phyloP scores from a whole-genome alignment of 352 stramenopile species.

The Phytophthora constricta region DNA sequence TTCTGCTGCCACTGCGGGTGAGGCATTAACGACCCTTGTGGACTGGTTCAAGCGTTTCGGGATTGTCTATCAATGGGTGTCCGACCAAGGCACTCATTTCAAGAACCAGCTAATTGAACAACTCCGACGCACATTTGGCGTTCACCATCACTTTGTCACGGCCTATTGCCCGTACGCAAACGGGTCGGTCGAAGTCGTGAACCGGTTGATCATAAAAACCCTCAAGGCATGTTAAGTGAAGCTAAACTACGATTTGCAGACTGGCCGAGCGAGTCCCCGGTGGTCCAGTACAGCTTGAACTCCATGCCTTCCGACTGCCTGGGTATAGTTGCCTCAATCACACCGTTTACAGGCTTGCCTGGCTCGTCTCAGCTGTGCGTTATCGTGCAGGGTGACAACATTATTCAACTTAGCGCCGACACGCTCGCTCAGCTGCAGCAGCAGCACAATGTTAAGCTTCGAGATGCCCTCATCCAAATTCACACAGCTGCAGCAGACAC shows the following conservation, averaged over 20 bases:
- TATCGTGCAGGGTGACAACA: neutral
- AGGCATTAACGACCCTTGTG: too few species aligned
- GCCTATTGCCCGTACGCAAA: conserved; percentile 44
- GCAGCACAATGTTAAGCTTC: neutral
- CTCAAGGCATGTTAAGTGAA: too few species aligned
- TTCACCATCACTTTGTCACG: conserved; percentile 34
- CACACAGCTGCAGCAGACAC: neutral
- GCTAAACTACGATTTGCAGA: neutral
- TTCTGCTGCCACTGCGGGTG: too few species aligned
- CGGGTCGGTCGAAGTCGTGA: conserved; percentile 39
- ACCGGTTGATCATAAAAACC: too few species aligned
- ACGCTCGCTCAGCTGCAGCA: neutral
- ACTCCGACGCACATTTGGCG: conserved; percentile 9
- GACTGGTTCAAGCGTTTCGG: too few species aligned
- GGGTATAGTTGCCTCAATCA: neutral
- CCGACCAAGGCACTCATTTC: conserved; percentile 3
- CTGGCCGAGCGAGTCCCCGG: neutral
- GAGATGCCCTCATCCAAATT: neutral
- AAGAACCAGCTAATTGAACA: conserved; percentile 34
- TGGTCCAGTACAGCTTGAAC: neutral
- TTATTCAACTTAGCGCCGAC: neutral
- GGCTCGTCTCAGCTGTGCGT: neutral
- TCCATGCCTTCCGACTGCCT: neutral
- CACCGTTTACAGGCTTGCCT: neutral
- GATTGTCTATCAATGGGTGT: too few species aligned